phyloP scores from a whole-genome alignment of 306 rosid genomes.

The Rosa rugosa region DNA sequence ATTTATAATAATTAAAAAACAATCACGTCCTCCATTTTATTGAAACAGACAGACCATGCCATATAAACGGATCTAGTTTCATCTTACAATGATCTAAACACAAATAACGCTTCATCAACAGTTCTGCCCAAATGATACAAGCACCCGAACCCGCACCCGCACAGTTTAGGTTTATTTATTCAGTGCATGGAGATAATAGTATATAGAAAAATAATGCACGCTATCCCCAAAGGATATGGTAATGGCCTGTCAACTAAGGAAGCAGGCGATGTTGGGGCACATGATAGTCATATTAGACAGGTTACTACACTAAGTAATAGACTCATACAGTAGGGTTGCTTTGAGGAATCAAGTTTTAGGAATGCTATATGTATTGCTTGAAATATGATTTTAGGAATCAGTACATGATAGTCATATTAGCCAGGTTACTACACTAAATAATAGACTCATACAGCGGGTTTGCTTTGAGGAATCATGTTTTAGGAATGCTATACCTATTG shows the following conservation, averaged over 20 bases:
- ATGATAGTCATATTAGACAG: too few species aligned
- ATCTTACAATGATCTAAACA: not conserved
- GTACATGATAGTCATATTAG: not conserved
- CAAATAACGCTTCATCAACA: not conserved
- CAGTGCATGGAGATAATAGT: not conserved
- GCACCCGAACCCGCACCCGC: too few species aligned
- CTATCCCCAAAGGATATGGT: not conserved
- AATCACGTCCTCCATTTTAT: too few species aligned
- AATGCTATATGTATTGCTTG: too few species aligned
- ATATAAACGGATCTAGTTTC: not conserved
- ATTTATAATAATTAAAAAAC: too few species aligned
- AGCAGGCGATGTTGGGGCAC: too few species aligned
- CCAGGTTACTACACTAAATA: too few species aligned
- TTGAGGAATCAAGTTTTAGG: not conserved
- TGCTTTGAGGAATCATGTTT: too few species aligned
- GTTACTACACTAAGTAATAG: not conserved
- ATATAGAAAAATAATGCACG: not conserved
- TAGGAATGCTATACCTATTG: too few species aligned
- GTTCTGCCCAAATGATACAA: not conserved
- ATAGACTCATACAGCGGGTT: too few species aligned
- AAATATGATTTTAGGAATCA: not conserved
- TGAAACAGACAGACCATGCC: not conserved
- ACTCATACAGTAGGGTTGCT: not conserved
- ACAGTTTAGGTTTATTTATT: not conserved
- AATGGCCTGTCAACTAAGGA: not conserved